Base-by-base conservation (phyloP, 208 protist genomes). In the Trypanosoma caninum region DNA sequence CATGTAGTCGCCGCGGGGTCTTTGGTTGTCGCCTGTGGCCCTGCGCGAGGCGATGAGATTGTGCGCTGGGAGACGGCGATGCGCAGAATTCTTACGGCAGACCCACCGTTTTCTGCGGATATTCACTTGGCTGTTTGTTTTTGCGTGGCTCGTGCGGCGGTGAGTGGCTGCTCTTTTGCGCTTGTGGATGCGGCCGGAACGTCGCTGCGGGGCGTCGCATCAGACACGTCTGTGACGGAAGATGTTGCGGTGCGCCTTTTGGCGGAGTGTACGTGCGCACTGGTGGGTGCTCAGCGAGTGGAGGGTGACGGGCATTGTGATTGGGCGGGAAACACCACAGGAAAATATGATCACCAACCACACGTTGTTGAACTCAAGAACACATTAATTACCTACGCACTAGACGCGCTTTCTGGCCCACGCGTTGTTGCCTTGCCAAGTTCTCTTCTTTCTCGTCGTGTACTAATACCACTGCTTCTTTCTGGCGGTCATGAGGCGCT, bases 381-480 rank as follows among this genome's bases (percentile, higher is more conserved):
- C 27, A 23, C 31, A 33, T 47, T 72, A 27, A 46, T 72, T 22
- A 8, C 28, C 33, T 64, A 46, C 30, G 59, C 61, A 40, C 30
- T 69, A 23, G 52, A 65, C 34, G 42, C 53, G 9, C 20, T 61
- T 20, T 44, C 18, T n/a, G 53, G 46, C 23, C 40, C n/a, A 34
- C 22, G 52, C 20, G 63, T 44, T 13, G 72, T 77, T 55, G 47
- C 54, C 2, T 44, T 59, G 18, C 60, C 71, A 20, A 63, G 65
- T 4, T 70, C 85, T 10, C 67, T 80, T 23, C 45, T 93, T 14
- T 87, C 77, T 48, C 82, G 81, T 52, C 82, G 82, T 28, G 78
- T 90, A 48, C 62, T 93, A 16, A 83, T 90, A 37, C 87, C 87
- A 7, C 65, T 90, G 25, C 70, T 93, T 22, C 55, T 89, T 2